Evolutionary conservation across 2,329 filamentous ascomycete species (phyloP).

Genomic region (Periconia digitata): DNA sequence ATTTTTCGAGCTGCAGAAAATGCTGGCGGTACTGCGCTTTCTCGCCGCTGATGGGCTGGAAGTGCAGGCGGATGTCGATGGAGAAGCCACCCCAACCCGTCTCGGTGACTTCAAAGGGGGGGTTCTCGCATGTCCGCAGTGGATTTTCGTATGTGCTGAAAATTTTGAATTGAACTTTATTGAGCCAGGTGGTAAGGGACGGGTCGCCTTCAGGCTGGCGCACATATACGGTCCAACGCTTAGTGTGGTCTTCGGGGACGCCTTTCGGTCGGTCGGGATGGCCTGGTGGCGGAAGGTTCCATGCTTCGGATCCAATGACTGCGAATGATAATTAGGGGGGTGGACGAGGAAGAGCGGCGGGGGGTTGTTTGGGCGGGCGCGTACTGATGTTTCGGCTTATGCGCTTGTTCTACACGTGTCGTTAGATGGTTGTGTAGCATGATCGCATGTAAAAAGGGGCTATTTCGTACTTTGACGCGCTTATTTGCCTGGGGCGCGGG

Average conservation of each 20-base stretch:
- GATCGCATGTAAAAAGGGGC: background rate
- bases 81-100: constrained; percentile 99
- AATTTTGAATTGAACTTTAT: constrained; percentile 96
- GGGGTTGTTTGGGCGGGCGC: background rate
- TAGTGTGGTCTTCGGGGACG: constrained; percentile 87
- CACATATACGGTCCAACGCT: constrained; percentile 95
- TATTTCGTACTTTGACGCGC: constrained; percentile 47
- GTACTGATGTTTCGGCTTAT: constrained; percentile 44
- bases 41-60: constrained; percentile 81
- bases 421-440: constrained; percentile 14
- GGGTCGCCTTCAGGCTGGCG: constrained; percentile 81
- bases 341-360: background rate
- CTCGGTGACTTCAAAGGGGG: constrained; percentile 82
- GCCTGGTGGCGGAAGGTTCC: constrained; percentile 68
- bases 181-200: constrained; percentile 92
- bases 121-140: constrained; percentile 71
- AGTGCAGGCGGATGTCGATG: constrained; percentile 93
- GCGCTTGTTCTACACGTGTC: constrained; percentile 39
- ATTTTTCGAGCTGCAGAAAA: constrained; percentile 86
- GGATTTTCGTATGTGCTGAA: constrained; percentile 96
- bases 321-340: constrained; percentile 26
- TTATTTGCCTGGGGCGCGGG: constrained; percentile 57
- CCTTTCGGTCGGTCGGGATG: constrained; percentile 63
- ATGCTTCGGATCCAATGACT: constrained; percentile 55
- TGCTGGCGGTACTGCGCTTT: constrained; percentile 97